Evolutionary conservation across 352 stramenopile species (phyloP).

Genomic region (Halophytophthora batemanensis): DNA sequence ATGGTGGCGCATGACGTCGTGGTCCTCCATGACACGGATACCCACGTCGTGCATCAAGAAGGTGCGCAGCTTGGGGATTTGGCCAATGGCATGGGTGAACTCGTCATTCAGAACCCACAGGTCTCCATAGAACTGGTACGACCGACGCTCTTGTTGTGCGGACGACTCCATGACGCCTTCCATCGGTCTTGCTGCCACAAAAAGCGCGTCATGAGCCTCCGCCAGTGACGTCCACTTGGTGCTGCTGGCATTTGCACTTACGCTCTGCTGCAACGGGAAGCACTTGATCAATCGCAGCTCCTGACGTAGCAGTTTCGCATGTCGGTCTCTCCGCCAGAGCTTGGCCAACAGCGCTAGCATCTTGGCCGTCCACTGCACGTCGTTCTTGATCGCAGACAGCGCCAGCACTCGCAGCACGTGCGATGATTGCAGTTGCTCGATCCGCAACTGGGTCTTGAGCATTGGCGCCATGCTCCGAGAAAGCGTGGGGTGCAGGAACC

Average conservation of each 20-base stretch:
- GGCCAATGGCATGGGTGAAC: constrained; percentile 30
- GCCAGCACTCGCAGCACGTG: constrained; percentile 60
- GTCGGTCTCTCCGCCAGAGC: constrained; percentile 52
- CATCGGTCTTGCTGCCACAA: constrained; percentile 7
- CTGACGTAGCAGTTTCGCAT: constrained; percentile 42
- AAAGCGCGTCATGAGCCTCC: constrained; percentile 33
- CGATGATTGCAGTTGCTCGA: constrained; percentile 61
- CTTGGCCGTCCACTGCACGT: constrained; percentile 33
- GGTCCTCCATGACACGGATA: constrained; percentile 61
- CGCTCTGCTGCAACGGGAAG: constrained; percentile 48
- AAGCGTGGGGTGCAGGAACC: constrained; percentile 41
- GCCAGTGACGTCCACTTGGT: constrained; percentile 44
- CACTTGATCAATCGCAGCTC: constrained; percentile 74
- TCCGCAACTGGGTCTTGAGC: constrained; percentile 57
- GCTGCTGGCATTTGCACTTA: neutral
- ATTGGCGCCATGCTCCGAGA: constrained; percentile 32
- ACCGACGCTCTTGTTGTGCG: neutral
- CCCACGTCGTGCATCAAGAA: constrained; percentile 59
- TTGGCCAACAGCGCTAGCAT: constrained; percentile 53
- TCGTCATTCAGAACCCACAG: constrained; percentile 38
- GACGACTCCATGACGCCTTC: neutral
- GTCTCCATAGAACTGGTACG: constrained; percentile 37
- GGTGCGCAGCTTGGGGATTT: constrained; percentile 24
- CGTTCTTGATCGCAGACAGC: constrained; percentile 30
- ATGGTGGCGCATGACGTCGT: constrained; percentile 68